A percentile compares a stretch with the other conserved stretches of the same genome.
Conservation (phyloP, 225 moss, liverwort and hornwort species). For the Sphagnum tenellum region DNA sequence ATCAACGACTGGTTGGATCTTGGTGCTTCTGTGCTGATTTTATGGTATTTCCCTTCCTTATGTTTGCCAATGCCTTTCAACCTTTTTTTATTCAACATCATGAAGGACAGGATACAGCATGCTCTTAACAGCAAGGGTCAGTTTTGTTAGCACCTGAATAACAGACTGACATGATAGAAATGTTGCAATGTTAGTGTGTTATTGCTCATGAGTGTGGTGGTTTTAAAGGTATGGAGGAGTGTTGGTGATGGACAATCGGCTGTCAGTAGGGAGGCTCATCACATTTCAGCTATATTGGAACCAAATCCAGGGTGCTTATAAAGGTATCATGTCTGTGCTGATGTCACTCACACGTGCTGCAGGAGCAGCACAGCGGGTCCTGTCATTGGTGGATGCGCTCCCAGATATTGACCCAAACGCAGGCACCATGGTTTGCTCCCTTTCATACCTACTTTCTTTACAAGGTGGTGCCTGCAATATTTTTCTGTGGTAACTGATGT, state of each 20-base stretch:
- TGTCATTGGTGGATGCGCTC: constrained; percentile 89
- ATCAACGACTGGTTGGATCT: constrained; percentile 98
- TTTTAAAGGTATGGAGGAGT: constrained; percentile 69
- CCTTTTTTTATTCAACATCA: too few relatives aligned
- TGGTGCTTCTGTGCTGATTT: constrained; percentile 88
- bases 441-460: too few relatives aligned
- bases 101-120: too few relatives aligned
- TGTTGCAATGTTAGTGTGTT: too few relatives aligned
- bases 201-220: not conserved
- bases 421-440: constrained; percentile 46
- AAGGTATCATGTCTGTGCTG: constrained; percentile 95
- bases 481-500: too few relatives aligned
- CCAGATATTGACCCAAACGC: constrained; percentile 95
- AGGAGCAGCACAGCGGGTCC: constrained; percentile 95
- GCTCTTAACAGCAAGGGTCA: too few relatives aligned
- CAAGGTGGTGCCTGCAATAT: too few relatives aligned
- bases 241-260: constrained; percentile 77
- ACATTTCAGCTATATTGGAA: constrained; percentile 98
- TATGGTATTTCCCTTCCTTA: constrained; percentile 33
- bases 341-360: constrained; percentile 98
- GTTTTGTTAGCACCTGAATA: too few relatives aligned
- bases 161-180: too few relatives aligned
- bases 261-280: constrained; percentile 89
- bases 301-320: constrained; percentile 87
- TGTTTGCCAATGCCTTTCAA: too few relatives aligned